These are phyloP conservation scores for Aspergillus sp. DNA, from an alignment of 2,329 filamentous ascomycete species.

Conservation along the genomic window DNA sequence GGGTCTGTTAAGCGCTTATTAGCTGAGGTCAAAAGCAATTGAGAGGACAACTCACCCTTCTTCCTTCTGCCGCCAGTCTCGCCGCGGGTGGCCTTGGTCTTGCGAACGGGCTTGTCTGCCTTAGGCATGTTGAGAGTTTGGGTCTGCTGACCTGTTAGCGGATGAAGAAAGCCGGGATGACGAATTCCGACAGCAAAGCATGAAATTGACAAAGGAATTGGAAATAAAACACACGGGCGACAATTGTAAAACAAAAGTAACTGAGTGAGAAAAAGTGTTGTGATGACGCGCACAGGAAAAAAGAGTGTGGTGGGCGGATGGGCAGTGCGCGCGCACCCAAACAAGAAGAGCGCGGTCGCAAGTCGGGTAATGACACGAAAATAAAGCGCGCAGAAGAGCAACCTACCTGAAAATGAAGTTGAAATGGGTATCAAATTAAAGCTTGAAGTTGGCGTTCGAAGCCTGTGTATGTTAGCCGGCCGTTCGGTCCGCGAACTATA, in stretches of 20 bases:
- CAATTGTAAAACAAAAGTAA: conserved; percentile 14
- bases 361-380: conserved; percentile 19
- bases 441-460: conserved; percentile 12
- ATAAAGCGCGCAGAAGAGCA: conserved; percentile 17
- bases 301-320: conserved; percentile 10
- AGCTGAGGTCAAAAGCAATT: not conserved
- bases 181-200: not conserved
- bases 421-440: conserved; percentile 11
- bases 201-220: conserved; percentile 3
- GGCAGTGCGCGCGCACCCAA: conserved; percentile 20
- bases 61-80: conserved; percentile 58
- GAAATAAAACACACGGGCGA: conserved; percentile 11
- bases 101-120: conserved; percentile 61
- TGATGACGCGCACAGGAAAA: conserved; percentile 12
- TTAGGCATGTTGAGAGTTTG: conserved; percentile 62
- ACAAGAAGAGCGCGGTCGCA: conserved; percentile 23
- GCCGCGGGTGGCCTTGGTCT: conserved; percentile 58
- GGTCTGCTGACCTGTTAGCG: conserved; percentile 12
- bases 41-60: conserved; percentile 58
- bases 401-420: conserved; percentile 18
- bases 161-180: not conserved
- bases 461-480: conserved; percentile 15
- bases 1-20: conserved; percentile 63
- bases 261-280: conserved; percentile 1
- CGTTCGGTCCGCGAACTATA: conserved; percentile 22